Percentiles rank a stretch among this genome's conserved stretches.
Evolutionary conservation across 2,329 filamentous ascomycete genomes (phyloP).

Genomic region (Hypoxylon sp.): DNA sequence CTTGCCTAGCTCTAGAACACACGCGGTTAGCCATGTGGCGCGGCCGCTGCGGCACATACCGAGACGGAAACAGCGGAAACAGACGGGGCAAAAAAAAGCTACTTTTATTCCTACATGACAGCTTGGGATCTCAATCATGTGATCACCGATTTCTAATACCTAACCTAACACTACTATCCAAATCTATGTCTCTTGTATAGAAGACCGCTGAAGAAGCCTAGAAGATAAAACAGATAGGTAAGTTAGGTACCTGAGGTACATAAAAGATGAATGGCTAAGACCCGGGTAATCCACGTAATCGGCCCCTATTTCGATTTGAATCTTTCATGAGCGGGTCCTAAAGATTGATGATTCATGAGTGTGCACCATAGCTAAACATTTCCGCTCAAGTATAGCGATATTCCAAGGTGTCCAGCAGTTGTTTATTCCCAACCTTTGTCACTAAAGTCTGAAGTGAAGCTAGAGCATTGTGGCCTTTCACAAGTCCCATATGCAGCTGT

Average conservation of each 20-base stretch:
- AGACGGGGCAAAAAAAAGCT: constrained; percentile 1
- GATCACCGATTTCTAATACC: constrained; percentile 5
- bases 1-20: constrained; percentile 10
- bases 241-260: too few species aligned
- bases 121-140: constrained; percentile 2
- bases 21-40: constrained; percentile 37
- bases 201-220: too few species aligned
- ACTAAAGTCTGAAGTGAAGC: too few species aligned
- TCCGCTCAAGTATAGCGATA: too few species aligned
- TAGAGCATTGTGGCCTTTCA: too few species aligned
- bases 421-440: too few species aligned
- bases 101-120: constrained; percentile 5
- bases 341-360: too few species aligned
- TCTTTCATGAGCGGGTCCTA: too few species aligned
- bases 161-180: neutral
- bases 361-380: too few species aligned
- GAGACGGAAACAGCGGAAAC: constrained; percentile 38
- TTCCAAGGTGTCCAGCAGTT: too few species aligned
- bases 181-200: neutral
- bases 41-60: constrained; percentile 32
- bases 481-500: neutral
- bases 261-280: neutral
- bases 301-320: too few species aligned
- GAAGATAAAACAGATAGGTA: too few species aligned
- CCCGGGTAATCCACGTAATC: neutral